Evolutionary conservation across 148 eudicot species (phyloP), one percentile per base, ranked within the genome.

Genomic region (Camellia lanceoleosa): DNA sequence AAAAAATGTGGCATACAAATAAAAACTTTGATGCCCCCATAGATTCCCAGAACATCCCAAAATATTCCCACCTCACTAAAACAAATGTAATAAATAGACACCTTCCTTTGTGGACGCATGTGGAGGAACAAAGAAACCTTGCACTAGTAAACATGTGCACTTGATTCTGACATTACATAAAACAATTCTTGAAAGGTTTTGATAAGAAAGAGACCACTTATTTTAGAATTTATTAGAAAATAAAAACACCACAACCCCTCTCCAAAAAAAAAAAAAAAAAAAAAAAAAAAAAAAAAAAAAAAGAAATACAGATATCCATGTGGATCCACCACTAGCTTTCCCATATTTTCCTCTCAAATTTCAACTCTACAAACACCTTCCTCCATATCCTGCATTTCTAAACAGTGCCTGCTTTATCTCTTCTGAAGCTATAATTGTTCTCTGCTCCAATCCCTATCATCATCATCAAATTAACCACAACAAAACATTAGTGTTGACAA

Each of bases 311-410:
- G 52, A 64, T 47, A 49, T 71, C 49, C 38, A 16, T 20, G 71
- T 59, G 66, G 79, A 78, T 68, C 41, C 54, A 73, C 63, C 63
- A 68, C 61, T 43, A 74, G 7, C 20, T 47, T 5, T 19, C 30
- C 20, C 66, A 61, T 52, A 10, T 46, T 19, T 58, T 42, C 68
- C 5, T 61, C 64, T 76, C 80, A 14, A 75, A 58, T 11, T 62
- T 8, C 20, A 58, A 68, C 16, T 59, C 52, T 49, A 93, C 77
- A 91, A 73, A 81, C 95, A 93, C 82, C 89, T 91, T 85, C 95
- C 97, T 71, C 95, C 97, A 86, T 93, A 93, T 41, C 97, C 97
- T 65, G 97, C 97, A 83, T 91, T 93, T 74, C 91, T 87, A 74
- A 89, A 86, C 59, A 93, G 81, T 63, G 93, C 92, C 80, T 93